phyloP scores from a whole-genome alignment of 2,329 filamentous ascomycete species.

The Atkinsonella hypoxylon region DNA sequence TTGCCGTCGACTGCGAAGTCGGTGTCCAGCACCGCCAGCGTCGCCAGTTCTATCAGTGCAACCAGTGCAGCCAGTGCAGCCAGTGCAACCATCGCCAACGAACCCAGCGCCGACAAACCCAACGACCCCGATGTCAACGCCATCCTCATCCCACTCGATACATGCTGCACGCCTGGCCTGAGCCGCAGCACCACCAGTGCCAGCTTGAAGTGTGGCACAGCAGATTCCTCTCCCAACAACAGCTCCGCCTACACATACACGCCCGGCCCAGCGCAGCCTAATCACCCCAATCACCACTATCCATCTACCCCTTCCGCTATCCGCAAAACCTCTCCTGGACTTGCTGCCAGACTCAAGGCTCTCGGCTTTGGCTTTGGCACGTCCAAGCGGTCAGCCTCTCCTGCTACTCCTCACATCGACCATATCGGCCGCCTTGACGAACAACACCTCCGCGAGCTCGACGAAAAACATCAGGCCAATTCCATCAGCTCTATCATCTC shows the following conservation, averaged over 20 bases:
- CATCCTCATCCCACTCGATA: neutral
- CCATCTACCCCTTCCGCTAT: constrained; percentile 17
- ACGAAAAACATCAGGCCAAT: constrained; percentile 47
- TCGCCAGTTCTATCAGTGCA: neutral
- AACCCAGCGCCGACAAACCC: constrained; percentile 1
- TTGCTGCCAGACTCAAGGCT: constrained; percentile 53
- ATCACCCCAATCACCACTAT: constrained; percentile 8
- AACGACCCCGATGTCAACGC: neutral
- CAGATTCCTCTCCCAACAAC: constrained; percentile 4
- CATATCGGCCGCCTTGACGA: constrained; percentile 58
- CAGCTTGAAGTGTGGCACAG: constrained; percentile 1
- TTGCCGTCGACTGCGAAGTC: constrained; percentile 13
- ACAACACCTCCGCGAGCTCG: constrained; percentile 56
- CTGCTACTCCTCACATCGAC: constrained; percentile 22
- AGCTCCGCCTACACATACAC: constrained; percentile 14
- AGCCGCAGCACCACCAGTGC: constrained; percentile 6
- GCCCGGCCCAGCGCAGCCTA: constrained; percentile 3
- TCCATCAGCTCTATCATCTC: constrained; percentile 40
- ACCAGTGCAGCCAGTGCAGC: neutral
- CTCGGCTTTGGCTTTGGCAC: constrained; percentile 51
- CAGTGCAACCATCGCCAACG: neutral
- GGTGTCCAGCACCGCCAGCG: constrained; percentile 6
- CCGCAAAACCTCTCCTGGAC: constrained; percentile 51
- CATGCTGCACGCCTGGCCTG: constrained; percentile 4
- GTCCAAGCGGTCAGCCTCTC: constrained; percentile 23